phyloP scores from a whole-genome alignment of 495 filamentous ascomycete species.

The Xylaria nigripes region DNA sequence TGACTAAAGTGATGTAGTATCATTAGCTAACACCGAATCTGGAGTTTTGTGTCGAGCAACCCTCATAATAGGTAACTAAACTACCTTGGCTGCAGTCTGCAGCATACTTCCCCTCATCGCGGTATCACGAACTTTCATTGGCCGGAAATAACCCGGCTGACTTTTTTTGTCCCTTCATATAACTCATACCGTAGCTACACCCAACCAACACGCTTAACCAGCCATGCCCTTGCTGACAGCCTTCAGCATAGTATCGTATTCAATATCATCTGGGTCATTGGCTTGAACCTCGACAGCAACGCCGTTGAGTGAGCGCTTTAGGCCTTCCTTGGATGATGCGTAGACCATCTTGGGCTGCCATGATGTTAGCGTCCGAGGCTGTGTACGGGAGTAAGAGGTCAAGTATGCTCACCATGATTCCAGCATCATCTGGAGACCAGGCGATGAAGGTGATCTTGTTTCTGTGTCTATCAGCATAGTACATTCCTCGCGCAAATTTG shows the following conservation, averaged over 20 bases:
- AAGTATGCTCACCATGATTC: slow-evolving; percentile 61
- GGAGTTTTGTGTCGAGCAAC: slow-evolving; percentile 22
- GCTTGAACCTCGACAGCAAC: slow-evolving; percentile 80
- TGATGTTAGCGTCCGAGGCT: slow-evolving; percentile 9
- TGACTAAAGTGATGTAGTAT: slow-evolving; percentile 22
- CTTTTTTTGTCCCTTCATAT: slow-evolving; percentile 4
- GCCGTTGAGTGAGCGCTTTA: slow-evolving; percentile 81
- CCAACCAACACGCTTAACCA: slow-evolving; percentile 1
- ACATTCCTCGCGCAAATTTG: background rate
- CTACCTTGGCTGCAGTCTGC: slow-evolving; percentile 13
- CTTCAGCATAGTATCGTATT: slow-evolving; percentile 68
- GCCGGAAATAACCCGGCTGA: slow-evolving; percentile 1
- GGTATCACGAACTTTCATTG: slow-evolving; percentile 22
- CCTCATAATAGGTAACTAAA: slow-evolving; percentile 19
- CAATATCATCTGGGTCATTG: slow-evolving; percentile 84
- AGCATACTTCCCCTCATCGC: slow-evolving; percentile 6
- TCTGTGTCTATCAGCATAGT: slow-evolving; percentile 39
- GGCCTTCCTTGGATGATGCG: slow-evolving; percentile 85
- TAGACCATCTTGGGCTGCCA: slow-evolving; percentile 85
- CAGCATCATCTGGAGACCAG: slow-evolving; percentile 82
- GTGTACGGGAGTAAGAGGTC: background rate
- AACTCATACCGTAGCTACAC: slow-evolving; percentile 10
- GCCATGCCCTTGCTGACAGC: slow-evolving; percentile 70
- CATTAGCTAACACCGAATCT: slow-evolving; percentile 25
- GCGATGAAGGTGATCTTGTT: slow-evolving; percentile 95